Base-by-base conservation (phyloP, 805 yeast genomes). In the Spathaspora hagerdaliae region DNA sequence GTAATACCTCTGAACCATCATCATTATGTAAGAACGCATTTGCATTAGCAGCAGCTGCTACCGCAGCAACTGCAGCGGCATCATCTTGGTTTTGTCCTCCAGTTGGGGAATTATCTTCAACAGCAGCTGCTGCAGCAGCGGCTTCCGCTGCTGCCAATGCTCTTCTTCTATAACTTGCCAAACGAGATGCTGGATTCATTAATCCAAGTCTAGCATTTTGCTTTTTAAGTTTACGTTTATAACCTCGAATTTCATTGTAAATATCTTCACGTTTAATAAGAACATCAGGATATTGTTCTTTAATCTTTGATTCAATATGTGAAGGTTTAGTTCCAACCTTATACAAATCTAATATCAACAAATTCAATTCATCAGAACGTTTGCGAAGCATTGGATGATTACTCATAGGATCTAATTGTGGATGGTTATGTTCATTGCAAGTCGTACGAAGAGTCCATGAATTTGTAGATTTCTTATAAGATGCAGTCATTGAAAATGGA, bases 401-500 rank as follows among this genome's bases (percentile, higher is more conserved):
- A 13, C 74, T 66, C 45, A 77, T 64, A 7, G 83, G 82, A 52
- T 77, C 81, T 50, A 78, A 66, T 54, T 76, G 79, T 19, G 81
- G 80, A 56, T 78, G 83, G 56, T 78, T 78, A 60, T 78, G 83
- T 54, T 76, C 79, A 58, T 77, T 77, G 51, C 80, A 74, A 9
- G 79, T 75, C 11, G 78, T 76, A 44, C 73, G 71, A 40, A 78
- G 61, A 15, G 77, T 73, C 83, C 83, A 78, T 36, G 65, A 69
- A 44, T 71, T 70, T 43, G 69, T 73, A 40, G 71, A 67, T 53
- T 78, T 78, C 27, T 78, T 74, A 55, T 60, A 77, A 53, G 71
- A 69, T 27, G 83, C 82, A 36, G 80, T 77, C 79, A 78, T 77
- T n/a, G 80, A 67, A 58, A 77, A 78, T 24, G 82, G 82, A 59